Conservation (phyloP, 768 basidiomycete species). For the Auricularia cornea region DNA sequence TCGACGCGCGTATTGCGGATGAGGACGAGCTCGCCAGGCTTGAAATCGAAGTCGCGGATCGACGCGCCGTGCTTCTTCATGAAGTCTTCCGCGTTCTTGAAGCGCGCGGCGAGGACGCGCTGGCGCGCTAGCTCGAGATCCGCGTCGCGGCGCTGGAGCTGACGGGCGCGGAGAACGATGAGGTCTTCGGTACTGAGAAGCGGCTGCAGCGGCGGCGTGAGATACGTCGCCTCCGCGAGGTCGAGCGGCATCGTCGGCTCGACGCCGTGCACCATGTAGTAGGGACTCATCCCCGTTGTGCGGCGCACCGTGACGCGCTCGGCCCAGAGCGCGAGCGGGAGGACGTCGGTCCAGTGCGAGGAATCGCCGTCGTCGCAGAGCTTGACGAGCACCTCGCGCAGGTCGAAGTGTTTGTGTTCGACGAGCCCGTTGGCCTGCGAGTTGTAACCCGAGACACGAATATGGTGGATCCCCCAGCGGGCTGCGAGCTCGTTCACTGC, state of each 20-base stretch:
- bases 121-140: conserved; percentile 16
- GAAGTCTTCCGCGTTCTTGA: conserved; percentile 18
- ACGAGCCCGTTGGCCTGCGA: conserved; percentile 6
- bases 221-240: conserved; percentile 23
- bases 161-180: conserved; percentile 14
- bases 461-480: conserved; percentile 1
- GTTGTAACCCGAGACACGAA: conserved; percentile 7
- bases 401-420: conserved; percentile 4
- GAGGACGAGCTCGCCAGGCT: conserved; percentile 26
- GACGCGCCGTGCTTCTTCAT: conserved; percentile 12
- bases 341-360: neutral
- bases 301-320: conserved; percentile 15
- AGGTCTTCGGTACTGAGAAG: conserved; percentile 15
- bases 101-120: conserved; percentile 10
- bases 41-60: conserved; percentile 19
- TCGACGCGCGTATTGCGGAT: conserved; percentile 27
- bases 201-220: conserved; percentile 14
- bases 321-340: conserved; percentile 17
- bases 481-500: neutral
- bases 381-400: conserved; percentile 4
- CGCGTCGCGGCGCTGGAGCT: conserved; percentile 18
- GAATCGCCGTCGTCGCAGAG: neutral
- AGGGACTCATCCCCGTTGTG: conserved; percentile 17
- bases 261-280: conserved; percentile 20
- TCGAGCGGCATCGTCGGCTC: conserved; percentile 26